phyloP scores from a whole-genome alignment of 345 rosid genomes.

The Leavenworthia alabamica region DNA sequence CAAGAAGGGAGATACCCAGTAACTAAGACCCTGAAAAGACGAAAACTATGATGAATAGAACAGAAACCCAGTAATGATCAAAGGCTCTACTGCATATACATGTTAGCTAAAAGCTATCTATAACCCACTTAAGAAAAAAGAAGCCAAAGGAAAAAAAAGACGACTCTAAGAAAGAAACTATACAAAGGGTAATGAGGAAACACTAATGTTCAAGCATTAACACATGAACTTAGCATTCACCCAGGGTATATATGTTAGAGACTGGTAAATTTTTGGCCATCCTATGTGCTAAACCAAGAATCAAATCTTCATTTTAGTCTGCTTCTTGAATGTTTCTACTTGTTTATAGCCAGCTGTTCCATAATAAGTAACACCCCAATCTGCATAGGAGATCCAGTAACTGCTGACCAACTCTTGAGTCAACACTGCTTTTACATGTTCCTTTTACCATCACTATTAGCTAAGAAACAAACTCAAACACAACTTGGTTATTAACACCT shows the following conservation, averaged over 20 bases:
- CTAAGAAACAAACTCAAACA: conserved; percentile 28
- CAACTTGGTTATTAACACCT: conserved; percentile 36
- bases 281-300: conserved; percentile 27
- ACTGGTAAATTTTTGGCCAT: conserved; percentile 17
- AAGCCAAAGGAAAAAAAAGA: conserved; percentile 12
- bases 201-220: conserved; percentile 2
- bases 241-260: conserved; percentile 26
- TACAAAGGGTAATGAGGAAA: conserved; percentile 23
- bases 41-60: not conserved
- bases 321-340: conserved; percentile 16
- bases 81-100: conserved; percentile 35
- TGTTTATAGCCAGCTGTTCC: conserved; percentile 15
- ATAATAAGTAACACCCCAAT: conserved; percentile 6
- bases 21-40: conserved; percentile 3
- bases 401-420: conserved; percentile 34
- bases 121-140: conserved; percentile 28
- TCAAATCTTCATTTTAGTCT: conserved; percentile 13
- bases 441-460: conserved; percentile 28
- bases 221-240: conserved; percentile 22
- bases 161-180: conserved; percentile 25
- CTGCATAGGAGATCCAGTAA: conserved; percentile 26
- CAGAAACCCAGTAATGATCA: conserved; percentile 18
- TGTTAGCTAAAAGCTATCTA: conserved; percentile 24
- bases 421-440: conserved; percentile 25
- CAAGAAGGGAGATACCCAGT: conserved; percentile 5